Base-by-base conservation (phyloP, 768 basidiomycete species). In the Serendipita sp. region DNA sequence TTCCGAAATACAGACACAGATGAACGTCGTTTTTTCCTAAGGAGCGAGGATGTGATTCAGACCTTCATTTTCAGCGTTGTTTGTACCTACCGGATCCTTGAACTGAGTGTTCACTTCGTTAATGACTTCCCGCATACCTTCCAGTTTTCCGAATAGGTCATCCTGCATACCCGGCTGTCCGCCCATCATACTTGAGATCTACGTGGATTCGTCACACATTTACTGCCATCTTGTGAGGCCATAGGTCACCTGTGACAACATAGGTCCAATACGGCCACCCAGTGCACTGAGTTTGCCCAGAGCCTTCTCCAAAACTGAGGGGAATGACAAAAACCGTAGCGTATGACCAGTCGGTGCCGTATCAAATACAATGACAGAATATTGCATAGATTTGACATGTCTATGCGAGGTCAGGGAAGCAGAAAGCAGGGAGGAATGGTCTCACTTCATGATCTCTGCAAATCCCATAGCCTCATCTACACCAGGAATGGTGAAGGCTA, bases 381-480 rank as follows among this genome's bases (percentile, higher is more conserved):
- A 99, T 76, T 97, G 86, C 94, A 99, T 98, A 18, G 95, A 97
- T 76, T 99, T 97, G 75, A 99, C 96, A 74, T 99, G 95, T 74
- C 94, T 97, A 70, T 3, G 15, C 32, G 62, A 18, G 44, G 36
- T 65, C 34, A 18, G 34, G 3, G 64, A 7, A 64, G 13, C 32
- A 41, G 41, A 54, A 11, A 62, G 51, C 66, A 36, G 44, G 34
- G 5, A 63, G 8, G 51, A 65, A 64, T 63, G 32, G 10, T 76
- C 84, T 65, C 66, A 96, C 95, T 98, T 99, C 96, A 98, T 99
- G 74, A 99, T 96, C 75, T 99, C 96, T 0, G 96, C 96, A 70
- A 99, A 99, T 68, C 92, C 93, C 96, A 99, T 98, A 2, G 96
- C 96, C 76, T 99, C 96, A 71, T 99, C 96, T 11, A 99, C 95